A percentile compares a stretch with the other conserved stretches of the same genome.
Evolutionary conservation across 2,329 filamentous ascomycete genomes (phyloP).

Genomic region (Fonsecaea pedrosoi): DNA sequence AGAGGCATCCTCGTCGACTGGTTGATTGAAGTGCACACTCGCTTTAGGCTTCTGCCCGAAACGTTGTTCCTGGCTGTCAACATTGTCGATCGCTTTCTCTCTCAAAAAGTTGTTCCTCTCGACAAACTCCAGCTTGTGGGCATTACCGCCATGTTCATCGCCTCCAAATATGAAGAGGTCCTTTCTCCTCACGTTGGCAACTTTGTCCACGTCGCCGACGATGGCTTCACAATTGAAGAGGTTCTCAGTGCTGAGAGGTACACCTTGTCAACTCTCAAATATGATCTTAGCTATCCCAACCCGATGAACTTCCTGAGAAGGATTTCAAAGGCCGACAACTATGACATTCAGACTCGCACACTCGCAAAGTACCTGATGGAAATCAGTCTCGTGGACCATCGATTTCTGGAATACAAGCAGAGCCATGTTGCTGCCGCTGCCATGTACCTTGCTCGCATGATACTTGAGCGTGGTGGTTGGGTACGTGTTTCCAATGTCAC

Average conservation of each 20-base stretch:
- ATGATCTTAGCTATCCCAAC: slow-evolving; percentile 97
- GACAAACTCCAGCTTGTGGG: slow-evolving; percentile 96
- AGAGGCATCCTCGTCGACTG: slow-evolving; percentile 96
- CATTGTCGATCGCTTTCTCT: slow-evolving; percentile 97
- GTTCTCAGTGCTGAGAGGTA: slow-evolving; percentile 97
- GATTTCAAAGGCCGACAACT: slow-evolving; percentile 99
- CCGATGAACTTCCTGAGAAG: slow-evolving; percentile 99
- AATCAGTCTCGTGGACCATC: slow-evolving; percentile 92
- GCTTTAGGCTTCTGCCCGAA: slow-evolving; percentile 93
- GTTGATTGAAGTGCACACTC: slow-evolving; percentile 97
- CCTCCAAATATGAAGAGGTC: slow-evolving; percentile 98
- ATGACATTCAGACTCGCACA: slow-evolving; percentile 96
- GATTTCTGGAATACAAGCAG: slow-evolving; percentile 87
- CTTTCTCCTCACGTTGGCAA: slow-evolving; percentile 95
- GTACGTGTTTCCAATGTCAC: slow-evolving; percentile 59
- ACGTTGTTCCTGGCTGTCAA: slow-evolving; percentile 97
- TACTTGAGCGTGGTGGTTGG: slow-evolving; percentile 91
- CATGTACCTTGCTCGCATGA: slow-evolving; percentile 92
- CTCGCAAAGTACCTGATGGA: slow-evolving; percentile 98
- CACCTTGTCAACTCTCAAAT: slow-evolving; percentile 87
- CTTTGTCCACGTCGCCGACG: slow-evolving; percentile 95
- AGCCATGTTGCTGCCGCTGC: slow-evolving; percentile 89
- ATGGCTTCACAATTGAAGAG: slow-evolving; percentile 93
- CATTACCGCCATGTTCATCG: slow-evolving; percentile 99
- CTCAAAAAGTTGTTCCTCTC: slow-evolving; percentile 91